Base-by-base conservation (phyloP, 164 flowering plant genomes). In the Vitis rotundifolia region DNA sequence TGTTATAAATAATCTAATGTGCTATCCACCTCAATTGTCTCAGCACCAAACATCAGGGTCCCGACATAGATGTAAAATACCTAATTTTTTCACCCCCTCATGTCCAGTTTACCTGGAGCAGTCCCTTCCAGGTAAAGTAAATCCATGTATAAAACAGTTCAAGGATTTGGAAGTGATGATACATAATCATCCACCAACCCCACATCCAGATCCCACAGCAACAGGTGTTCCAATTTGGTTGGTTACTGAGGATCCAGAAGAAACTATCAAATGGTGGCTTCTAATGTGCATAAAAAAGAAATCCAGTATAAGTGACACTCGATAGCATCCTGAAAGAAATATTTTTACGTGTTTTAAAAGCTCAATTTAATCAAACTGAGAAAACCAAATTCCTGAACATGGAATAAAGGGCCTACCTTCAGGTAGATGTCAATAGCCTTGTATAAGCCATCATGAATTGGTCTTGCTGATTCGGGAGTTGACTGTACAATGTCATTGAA, bases 391-490 rank as follows among this genome's bases (percentile, higher is more conserved):
- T 22, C 59, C 49, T 5, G 16, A 11, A 28, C 57, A 12, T 28
- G 50, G 60, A 1, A 55, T 16, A 48, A 65, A 68, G 59, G n/a
- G 4, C 67, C 8, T 73, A 93, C 98, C 95, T 90, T 91, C 60
- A 93, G 72, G 81, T 86, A 91, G 31, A 79, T 78, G 76, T 91
- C 94, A 64, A 93, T 85, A 50, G 97, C 95, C 69, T 74, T 83
- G 79, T 93, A 93, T 66, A 91, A 68, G 15, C 87, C 85, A 75
- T 93, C 97, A 68, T 93, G 97, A 59, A 82, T 78, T 54, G 94
- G 90, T 72, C 98, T 82, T 11, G 91, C 93, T 3, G 81, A 74
- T 2, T 83, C 89, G 0, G 97, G 93, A 67, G 91, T 81, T 8
- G 79, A 73, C 77, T 74, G 79, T n/a, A 93, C 65, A 53, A 93